A percentile compares a stretch with the other conserved stretches of the same genome.
Evolutionary conservation across 2,329 filamentous ascomycete species (phyloP).

Genomic region (Sporothrix phasma): DNA sequence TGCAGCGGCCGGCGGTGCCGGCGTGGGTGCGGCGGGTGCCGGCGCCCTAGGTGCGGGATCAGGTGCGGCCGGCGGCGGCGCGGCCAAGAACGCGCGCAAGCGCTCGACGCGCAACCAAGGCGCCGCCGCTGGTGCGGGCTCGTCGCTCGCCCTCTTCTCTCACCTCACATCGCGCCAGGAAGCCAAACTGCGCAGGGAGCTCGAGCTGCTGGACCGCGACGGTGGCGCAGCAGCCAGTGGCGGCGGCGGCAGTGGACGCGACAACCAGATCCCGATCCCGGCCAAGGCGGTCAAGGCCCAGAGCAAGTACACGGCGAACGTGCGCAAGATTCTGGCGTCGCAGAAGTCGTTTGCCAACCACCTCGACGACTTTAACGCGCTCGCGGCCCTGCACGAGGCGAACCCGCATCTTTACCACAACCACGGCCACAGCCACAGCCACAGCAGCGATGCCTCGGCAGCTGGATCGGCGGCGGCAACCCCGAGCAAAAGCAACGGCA

Average conservation of each 20-base stretch:
- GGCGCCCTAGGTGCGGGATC: slow-evolving; percentile 16
- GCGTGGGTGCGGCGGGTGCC: slow-evolving; percentile 31
- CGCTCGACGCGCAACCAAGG: slow-evolving; percentile 50
- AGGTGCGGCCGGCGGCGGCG: slow-evolving; percentile 27
- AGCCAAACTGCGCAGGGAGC: slow-evolving; percentile 67
- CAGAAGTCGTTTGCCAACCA: slow-evolving; percentile 80
- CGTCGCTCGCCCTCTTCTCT: slow-evolving; percentile 13
- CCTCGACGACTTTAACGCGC: slow-evolving; percentile 66
- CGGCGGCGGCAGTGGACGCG: slow-evolving; percentile 30
- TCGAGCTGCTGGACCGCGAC: slow-evolving; percentile 75
- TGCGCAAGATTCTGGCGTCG: slow-evolving; percentile 67
- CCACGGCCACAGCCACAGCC: slow-evolving; percentile 14
- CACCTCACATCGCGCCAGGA: slow-evolving; percentile 76
- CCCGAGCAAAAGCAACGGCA: slow-evolving; percentile 2
- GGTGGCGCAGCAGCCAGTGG: slow-evolving; percentile 36
- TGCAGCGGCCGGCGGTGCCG: slow-evolving; percentile 54
- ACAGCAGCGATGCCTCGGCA: not conserved
- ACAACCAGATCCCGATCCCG: slow-evolving; percentile 61
- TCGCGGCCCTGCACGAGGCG: slow-evolving; percentile 36
- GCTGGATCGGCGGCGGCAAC: not conserved
- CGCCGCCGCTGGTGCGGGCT: slow-evolving; percentile 19
- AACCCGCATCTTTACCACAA: slow-evolving; percentile 24
- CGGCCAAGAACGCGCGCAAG: slow-evolving; percentile 48
- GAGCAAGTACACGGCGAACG: slow-evolving; percentile 55
- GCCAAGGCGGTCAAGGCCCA: slow-evolving; percentile 38